phyloP scores from a whole-genome alignment of 495 filamentous ascomycete genomes.

The Penicillium tannophilum region DNA sequence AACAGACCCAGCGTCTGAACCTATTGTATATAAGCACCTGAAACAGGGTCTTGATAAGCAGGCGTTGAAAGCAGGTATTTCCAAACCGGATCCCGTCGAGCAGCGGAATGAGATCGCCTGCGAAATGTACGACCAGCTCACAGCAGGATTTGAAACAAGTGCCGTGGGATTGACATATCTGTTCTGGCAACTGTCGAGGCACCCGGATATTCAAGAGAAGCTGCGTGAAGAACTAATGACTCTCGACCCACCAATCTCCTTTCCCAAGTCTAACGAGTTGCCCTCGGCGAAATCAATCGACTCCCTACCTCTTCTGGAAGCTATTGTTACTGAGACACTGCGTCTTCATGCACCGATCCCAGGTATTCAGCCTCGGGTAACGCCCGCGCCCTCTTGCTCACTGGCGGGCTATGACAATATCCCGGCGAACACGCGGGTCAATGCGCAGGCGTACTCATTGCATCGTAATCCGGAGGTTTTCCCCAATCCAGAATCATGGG shows the following conservation, averaged over 20 bases:
- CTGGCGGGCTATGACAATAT: constrained; percentile 58
- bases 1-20: constrained; percentile 37
- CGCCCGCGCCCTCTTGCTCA: constrained; percentile 53
- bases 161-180: constrained; percentile 74
- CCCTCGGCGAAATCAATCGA: constrained; percentile 69
- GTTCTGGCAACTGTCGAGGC: constrained; percentile 64
- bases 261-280: constrained; percentile 30
- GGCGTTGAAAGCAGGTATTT: constrained; percentile 22
- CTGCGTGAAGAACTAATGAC: constrained; percentile 64
- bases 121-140: constrained; percentile 75
- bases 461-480: constrained; percentile 67
- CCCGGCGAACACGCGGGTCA: constrained; percentile 67
- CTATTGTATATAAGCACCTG: constrained; percentile 50
- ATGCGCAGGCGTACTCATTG: constrained; percentile 69
- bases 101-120: constrained; percentile 59
- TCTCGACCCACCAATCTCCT: constrained; percentile 41
- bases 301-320: constrained; percentile 70
- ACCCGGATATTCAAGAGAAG: constrained; percentile 54
- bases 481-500: constrained; percentile 62
- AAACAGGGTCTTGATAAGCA: constrained; percentile 46
- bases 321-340: constrained; percentile 74
- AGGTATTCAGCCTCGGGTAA: constrained; percentile 73
- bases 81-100: constrained; percentile 25
- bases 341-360: constrained; percentile 75
- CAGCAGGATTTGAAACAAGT: constrained; percentile 78